Evolutionary conservation across 2,329 filamentous ascomycete species (phyloP).

Genomic region (Aspergillus hiratsukae): DNA sequence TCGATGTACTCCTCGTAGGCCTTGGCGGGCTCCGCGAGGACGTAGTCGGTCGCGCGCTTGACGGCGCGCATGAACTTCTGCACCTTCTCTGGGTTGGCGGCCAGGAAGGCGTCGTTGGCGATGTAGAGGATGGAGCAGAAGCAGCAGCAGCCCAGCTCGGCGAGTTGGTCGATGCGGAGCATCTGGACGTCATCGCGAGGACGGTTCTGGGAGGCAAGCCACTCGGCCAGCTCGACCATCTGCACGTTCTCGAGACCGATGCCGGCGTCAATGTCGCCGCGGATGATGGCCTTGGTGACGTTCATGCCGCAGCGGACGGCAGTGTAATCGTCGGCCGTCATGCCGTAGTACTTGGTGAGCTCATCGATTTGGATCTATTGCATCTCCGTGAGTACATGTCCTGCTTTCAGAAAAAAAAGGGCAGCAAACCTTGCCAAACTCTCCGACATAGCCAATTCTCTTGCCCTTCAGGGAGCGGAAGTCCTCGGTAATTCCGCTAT

Average conservation of each 20-base stretch:
- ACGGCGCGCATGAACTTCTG: constrained; percentile 65
- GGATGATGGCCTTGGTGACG: constrained; percentile 70
- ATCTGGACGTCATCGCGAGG: constrained; percentile 67
- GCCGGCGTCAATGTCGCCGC: constrained; percentile 68
- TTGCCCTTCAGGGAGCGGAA: constrained; percentile 72
- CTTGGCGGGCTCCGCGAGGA: constrained; percentile 58
- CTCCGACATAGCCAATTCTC: constrained; percentile 73
- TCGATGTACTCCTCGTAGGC: constrained; percentile 67
- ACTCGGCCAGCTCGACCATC: constrained; percentile 77
- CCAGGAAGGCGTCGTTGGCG: constrained; percentile 66
- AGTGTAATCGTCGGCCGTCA: constrained; percentile 68
- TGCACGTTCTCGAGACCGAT: constrained; percentile 77
- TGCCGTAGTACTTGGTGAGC: constrained; percentile 71
- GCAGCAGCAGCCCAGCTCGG: constrained; percentile 76
- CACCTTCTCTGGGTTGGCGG: constrained; percentile 62
- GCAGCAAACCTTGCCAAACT: constrained; percentile 61
- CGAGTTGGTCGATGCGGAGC: constrained; percentile 76
- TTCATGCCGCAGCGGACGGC: constrained; percentile 79
- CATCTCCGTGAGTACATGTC: neutral
- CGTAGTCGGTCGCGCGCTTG: constrained; percentile 69
- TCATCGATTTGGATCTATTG: constrained; percentile 73
- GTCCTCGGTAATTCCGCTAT: constrained; percentile 68
- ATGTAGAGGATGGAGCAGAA: constrained; percentile 81
- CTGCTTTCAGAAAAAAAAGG: no score
- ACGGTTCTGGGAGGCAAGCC: constrained; percentile 61